Percentiles rank a stretch among this genome's conserved stretches.
These are phyloP conservation scores for Fraxinus platypoda DNA, from an alignment of 305 asterid genomes.

Conservation along the genomic window DNA sequence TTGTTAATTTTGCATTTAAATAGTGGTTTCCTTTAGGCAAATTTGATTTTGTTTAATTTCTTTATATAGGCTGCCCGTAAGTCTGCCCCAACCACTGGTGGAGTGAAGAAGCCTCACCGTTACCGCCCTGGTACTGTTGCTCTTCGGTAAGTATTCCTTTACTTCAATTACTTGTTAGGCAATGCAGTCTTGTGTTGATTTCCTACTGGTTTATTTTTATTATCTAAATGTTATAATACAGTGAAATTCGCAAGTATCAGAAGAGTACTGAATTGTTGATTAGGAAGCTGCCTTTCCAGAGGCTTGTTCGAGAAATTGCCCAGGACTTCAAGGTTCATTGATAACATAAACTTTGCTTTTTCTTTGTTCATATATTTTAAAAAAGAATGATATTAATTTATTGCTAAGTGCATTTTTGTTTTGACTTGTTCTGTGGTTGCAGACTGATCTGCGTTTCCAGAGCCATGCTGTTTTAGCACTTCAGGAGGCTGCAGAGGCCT, in stretches of 20 bases:
- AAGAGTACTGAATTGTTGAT: slow-evolving; percentile 83
- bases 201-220: background rate
- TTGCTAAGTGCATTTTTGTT: background rate
- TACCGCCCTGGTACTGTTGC: slow-evolving; percentile 95
- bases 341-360: background rate
- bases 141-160: slow-evolving; percentile 58
- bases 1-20: background rate
- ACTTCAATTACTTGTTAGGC: background rate
- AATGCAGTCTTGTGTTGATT: fast-evolving
- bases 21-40: background rate
- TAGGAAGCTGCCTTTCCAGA: slow-evolving; percentile 83
- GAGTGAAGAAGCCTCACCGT: slow-evolving; percentile 94
- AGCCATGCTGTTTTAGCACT: slow-evolving; percentile 88
- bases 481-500: slow-evolving; percentile 91
- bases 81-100: slow-evolving; percentile 98
- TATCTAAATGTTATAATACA: slow-evolving; percentile 10
- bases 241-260: slow-evolving; percentile 83
- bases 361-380: background rate
- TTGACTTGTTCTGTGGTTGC: slow-evolving; percentile 28
- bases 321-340: slow-evolving; percentile 68
- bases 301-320: slow-evolving; percentile 85
- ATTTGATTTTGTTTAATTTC: background rate
- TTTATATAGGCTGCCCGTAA: slow-evolving; percentile 80
- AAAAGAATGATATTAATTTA: background rate
- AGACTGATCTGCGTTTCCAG: slow-evolving; percentile 94